Percentiles rank a stretch among this genome's conserved stretches.
Evolutionary conservation across 768 basidiomycete species (phyloP).

Genomic region (Suillus decipiens): DNA sequence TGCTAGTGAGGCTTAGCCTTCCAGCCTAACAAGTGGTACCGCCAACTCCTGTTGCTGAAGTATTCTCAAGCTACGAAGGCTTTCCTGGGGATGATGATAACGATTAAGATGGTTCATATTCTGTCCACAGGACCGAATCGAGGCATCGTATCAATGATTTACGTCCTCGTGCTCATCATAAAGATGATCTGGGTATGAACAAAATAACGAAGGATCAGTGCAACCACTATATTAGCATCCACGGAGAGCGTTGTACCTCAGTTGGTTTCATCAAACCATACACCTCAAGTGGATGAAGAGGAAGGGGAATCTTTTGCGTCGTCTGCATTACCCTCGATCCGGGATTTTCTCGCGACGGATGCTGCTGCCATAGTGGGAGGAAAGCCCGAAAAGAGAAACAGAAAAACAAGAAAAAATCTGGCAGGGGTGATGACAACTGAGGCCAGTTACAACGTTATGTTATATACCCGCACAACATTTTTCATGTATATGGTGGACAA

Average conservation of each 20-base stretch:
- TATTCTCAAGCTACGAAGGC: slow-evolving; percentile 55
- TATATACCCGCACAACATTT: slow-evolving; percentile 3
- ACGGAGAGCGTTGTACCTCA: slow-evolving; percentile 13
- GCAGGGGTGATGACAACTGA: slow-evolving; percentile 37
- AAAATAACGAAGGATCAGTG: slow-evolving; percentile 21
- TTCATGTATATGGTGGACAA: neutral
- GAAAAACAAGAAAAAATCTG: slow-evolving; percentile 41
- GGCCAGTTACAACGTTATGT: slow-evolving; percentile 2
- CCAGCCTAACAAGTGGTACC: slow-evolving; percentile 2
- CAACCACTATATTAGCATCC: neutral
- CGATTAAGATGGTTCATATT: slow-evolving; percentile 17
- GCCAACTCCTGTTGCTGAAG: slow-evolving; percentile 6
- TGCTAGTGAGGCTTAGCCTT: too few species aligned
- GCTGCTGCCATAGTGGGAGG: slow-evolving; percentile 60
- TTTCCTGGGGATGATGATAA: slow-evolving; percentile 50
- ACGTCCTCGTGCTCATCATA: slow-evolving; percentile 8
- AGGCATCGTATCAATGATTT: neutral
- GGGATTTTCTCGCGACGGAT: slow-evolving; percentile 79
- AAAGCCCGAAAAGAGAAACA: slow-evolving; percentile 78
- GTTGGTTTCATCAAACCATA: slow-evolving; percentile 17
- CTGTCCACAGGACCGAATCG: slow-evolving; percentile 12
- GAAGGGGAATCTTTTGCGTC: slow-evolving; percentile 55
- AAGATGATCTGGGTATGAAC: slow-evolving; percentile 52
- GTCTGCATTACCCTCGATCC: slow-evolving; percentile 80
- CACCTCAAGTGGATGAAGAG: slow-evolving; percentile 35